phyloP scores from a whole-genome alignment of 768 basidiomycete genomes.

The Psilocybe cyanescens region DNA sequence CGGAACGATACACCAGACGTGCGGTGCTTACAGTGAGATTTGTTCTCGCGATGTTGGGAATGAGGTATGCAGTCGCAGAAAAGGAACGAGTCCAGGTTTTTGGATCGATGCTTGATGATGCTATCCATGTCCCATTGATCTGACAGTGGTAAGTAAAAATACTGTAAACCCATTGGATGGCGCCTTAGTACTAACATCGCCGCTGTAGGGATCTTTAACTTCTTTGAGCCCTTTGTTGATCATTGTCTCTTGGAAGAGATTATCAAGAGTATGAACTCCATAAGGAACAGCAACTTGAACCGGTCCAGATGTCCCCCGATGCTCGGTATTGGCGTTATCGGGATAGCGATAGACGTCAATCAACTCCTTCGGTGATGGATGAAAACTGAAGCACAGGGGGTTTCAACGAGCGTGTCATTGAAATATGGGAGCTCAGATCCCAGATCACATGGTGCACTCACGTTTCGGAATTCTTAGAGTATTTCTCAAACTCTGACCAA shows the following conservation, averaged over 20 bases:
- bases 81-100: slow-evolving; percentile 11
- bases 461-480: slow-evolving; percentile 42
- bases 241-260: slow-evolving; percentile 28
- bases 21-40: neutral
- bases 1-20: neutral
- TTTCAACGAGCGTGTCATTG: neutral
- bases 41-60: neutral
- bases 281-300: slow-evolving; percentile 32
- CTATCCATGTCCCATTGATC: slow-evolving; percentile 27
- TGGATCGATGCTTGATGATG: slow-evolving; percentile 14
- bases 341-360: slow-evolving; percentile 25
- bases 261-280: slow-evolving; percentile 29
- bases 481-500: slow-evolving; percentile 46
- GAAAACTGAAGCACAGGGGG: slow-evolving; percentile 25
- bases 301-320: slow-evolving; percentile 32
- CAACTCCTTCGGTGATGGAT: slow-evolving; percentile 30
- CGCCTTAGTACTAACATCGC: slow-evolving; percentile 20
- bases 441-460: slow-evolving; percentile 17
- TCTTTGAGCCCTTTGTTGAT: slow-evolving; percentile 28
- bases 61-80: slow-evolving; percentile 11
- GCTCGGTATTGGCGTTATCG: slow-evolving; percentile 26
- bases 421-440: neutral
- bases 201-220: slow-evolving; percentile 33
- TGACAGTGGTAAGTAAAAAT: slow-evolving; percentile 18
- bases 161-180: too few relatives aligned